Base-by-base conservation (phyloP, 345 rosid species). In the Bruguiera gymnorhiza region DNA sequence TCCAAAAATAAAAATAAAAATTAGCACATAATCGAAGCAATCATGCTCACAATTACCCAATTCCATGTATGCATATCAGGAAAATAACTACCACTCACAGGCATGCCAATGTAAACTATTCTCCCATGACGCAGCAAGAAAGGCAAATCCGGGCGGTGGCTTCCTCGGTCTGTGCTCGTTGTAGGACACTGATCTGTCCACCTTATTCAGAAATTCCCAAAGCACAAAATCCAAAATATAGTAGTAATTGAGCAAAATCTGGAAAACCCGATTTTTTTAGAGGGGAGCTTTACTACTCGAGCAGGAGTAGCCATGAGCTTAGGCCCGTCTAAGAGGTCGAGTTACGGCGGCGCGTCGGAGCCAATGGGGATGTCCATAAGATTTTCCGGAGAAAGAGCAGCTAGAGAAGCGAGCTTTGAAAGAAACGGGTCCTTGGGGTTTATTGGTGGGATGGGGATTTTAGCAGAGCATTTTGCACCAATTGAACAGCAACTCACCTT, bases 41-140 rank as follows among this genome's bases (percentile, higher is more conserved):
- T 30, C 5, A 30, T 5, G 32, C 5, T 5, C 32, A 30, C 32
- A 30, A 30, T 30, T 30, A 30, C 8, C 37, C 8, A 34, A 34
- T 34, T 34, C 37, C 11, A 37, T 37, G 9, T 37, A 24, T 9
- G 8, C 11, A 37, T 37, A 37, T 2, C 8, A 37, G 43, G 43
- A 10, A 37, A 61, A 51, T 60, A 6, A 6, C 66, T 50, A 48
- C 4, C 10, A 78, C 90, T 80, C 73, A 94, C 98, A 48, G 95
- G 98, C 94, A 89, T 88, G 69, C 97, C 96, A 73, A 91, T 88
- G 79, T 86, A 91, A 66, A 94, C 93, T 1, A 91, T 88, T 67
- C 98, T 86, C 16, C 86, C 87, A 59, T 89, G 76, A 60, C 88
- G 89, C 72, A 94, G 89, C 77, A 88, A 75, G 6, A 96, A 87